These are phyloP conservation scores for Solanum ahanhuiri DNA, from an alignment of 257 asterid genomes.

Conservation along the genomic window DNA sequence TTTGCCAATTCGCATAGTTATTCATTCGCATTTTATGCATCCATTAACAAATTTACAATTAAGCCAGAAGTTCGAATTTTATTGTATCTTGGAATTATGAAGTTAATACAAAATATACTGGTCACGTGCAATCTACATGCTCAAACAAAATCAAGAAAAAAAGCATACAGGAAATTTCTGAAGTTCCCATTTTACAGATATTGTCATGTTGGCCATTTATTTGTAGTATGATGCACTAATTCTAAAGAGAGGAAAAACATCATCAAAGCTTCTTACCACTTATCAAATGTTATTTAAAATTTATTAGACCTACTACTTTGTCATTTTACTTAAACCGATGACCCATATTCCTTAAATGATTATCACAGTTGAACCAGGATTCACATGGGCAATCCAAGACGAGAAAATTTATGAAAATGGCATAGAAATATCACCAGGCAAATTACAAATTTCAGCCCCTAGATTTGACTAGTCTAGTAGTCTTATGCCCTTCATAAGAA, in stretches of 20 bases:
- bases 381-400: neutral
- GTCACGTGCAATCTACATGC: neutral
- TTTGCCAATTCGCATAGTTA: neutral
- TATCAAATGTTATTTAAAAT: neutral
- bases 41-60: neutral
- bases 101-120: neutral
- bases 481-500: neutral
- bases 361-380: neutral
- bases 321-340: neutral
- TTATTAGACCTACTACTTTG: neutral
- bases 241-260: neutral
- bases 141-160: neutral
- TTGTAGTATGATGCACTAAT: neutral
- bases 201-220: neutral
- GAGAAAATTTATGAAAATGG: neutral
- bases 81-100: neutral
- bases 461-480: neutral
- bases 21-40: neutral
- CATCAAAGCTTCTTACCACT: neutral
- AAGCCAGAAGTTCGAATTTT: neutral
- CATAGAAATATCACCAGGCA: neutral
- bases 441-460: neutral
- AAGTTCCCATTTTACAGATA: neutral
- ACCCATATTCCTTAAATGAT: neutral
- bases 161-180: neutral